phyloP scores from a whole-genome alignment of 108 stramenopile species.

The Fistulifera pelliculosa region DNA sequence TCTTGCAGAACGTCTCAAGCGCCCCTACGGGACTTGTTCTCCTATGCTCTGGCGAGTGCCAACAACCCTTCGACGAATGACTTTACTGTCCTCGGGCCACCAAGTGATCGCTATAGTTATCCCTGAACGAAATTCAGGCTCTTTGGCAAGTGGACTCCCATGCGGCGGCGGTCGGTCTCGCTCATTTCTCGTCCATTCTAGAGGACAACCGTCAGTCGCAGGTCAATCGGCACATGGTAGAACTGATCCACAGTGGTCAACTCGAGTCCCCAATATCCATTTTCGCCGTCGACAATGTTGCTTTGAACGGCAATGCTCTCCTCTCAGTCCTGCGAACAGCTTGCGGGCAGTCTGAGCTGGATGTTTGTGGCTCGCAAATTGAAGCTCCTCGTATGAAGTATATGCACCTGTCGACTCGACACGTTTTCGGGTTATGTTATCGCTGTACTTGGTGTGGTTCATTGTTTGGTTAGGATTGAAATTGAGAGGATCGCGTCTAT shows the following conservation, averaged over 20 bases:
- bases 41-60: constrained; percentile 47
- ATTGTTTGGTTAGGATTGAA: no score
- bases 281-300: constrained; percentile 58
- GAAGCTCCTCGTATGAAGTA: background rate
- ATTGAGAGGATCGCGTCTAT: no score
- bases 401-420: no score
- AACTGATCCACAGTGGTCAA: constrained; percentile 38
- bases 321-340: constrained; percentile 52
- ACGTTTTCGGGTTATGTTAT: no score
- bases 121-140: constrained; percentile 69
- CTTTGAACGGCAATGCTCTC: constrained; percentile 61
- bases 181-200: constrained; percentile 44
- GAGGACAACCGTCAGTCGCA: constrained; percentile 59
- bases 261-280: constrained; percentile 39
- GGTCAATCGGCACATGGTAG: constrained; percentile 44
- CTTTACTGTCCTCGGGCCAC: constrained; percentile 47
- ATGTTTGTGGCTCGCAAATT: background rate
- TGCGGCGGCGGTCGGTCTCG: constrained; percentile 42
- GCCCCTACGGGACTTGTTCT: constrained; percentile 19
- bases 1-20: constrained; percentile 23
- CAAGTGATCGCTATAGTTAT: constrained; percentile 29
- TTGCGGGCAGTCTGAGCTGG: constrained; percentile 47
- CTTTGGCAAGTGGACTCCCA: constrained; percentile 64
- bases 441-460: no score
- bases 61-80: constrained; percentile 60